Evolutionary conservation across 2,329 filamentous ascomycete species (phyloP), one percentile per base, ranked within the genome.

Genomic region (Penicillium sp.): DNA sequence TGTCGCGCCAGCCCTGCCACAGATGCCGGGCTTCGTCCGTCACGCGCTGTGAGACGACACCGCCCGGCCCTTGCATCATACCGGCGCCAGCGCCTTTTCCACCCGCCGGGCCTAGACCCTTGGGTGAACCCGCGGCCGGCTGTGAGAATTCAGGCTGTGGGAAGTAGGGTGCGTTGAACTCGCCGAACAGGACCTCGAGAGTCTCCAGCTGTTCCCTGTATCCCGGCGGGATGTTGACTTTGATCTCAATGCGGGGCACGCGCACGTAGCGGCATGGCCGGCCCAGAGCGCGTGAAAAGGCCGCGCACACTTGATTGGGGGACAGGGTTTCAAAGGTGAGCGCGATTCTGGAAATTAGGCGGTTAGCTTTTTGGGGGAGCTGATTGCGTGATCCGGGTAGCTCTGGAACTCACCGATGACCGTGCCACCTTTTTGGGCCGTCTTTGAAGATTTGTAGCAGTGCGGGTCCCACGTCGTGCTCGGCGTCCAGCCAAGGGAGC

Each of bases 371-470:
- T 10, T 14, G 29, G 29, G 14, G 14, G 5, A 3, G 29, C n/a
- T n/a, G n/a, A n/a, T n/a, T n/a, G 31, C 8, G 14, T 29, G 28
- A 34, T 20, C 29, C 29, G 16, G n/a, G 14, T 18, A 32, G 14
- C 16, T 28, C 6, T 27, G 16, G 22, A 51, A 66, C 77, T 68
- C 72, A 85, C 81, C 81, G 76, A 64, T 83, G 80, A 38, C 82
- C 81, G 60, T 85, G 84, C 90, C 91, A 97, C 68, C 88, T 89
- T 55, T 78, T 76, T 4, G 87, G 79, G 1, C 91, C 91, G 65
- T 97, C 90, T 69, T 96, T 97, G 77, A 97, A 91, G 46, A 97
- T 84, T 66, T 97, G 91, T 46, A 95, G 75, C 38, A 97, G 81
- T 2, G 91, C 88, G 1, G 93, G 89, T 3, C 93, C 93, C 35